phyloP scores from a whole-genome alignment of 1,284 basidiomycete genomes.

The Cryptococcus hybrid region DNA sequence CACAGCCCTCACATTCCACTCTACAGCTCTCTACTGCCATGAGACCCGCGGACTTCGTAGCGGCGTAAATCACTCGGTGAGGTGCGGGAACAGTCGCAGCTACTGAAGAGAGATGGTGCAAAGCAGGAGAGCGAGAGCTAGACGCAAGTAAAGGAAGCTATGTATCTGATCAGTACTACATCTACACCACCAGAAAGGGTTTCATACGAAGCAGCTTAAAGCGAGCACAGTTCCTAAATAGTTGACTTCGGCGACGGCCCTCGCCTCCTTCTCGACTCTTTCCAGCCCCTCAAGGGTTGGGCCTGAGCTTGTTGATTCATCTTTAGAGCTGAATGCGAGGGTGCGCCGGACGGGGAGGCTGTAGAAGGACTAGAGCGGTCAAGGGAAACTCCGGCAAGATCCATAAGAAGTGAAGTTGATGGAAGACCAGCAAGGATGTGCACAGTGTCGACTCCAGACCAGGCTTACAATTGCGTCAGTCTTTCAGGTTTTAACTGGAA shows the following conservation, averaged over 20 bases:
- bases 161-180: background rate
- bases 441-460: conserved; percentile 79
- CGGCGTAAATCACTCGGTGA: conserved; percentile 77
- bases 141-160: conserved; percentile 74
- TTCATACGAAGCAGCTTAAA: conserved; percentile 51
- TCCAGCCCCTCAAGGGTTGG: conserved; percentile 40
- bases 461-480: conserved; percentile 54
- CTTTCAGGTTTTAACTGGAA: background rate
- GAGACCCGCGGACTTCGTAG: conserved; percentile 78
- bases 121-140: conserved; percentile 67
- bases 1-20: conserved; percentile 48
- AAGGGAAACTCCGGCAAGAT: conserved; percentile 28
- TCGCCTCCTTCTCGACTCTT: conserved; percentile 46
- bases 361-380: background rate
- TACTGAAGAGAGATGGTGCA: conserved; percentile 76
- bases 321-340: conserved; percentile 2
- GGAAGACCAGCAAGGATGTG: conserved; percentile 84
- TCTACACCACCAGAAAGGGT: background rate
- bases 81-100: conserved; percentile 81
- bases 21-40: conserved; percentile 74
- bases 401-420: conserved; percentile 72
- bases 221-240: conserved; percentile 53
- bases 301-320: background rate
- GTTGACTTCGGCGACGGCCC: conserved; percentile 50
- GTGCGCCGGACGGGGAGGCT: conserved; percentile 5